Conservation (phyloP, 2,329 filamentous ascomycete species). For the Aspergillus aculeatinus region DNA sequence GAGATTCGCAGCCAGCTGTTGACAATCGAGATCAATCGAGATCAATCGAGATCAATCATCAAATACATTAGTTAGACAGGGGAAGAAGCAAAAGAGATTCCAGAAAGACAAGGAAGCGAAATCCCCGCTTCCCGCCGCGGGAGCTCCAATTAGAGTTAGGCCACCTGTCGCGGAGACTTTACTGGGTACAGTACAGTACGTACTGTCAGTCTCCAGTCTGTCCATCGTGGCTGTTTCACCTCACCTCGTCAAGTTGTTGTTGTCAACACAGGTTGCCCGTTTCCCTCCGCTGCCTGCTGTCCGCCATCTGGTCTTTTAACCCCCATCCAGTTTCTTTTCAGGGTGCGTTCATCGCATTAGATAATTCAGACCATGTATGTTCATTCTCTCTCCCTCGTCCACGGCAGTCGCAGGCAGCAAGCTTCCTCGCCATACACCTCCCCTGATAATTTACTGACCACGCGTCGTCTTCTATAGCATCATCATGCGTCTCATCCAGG, state of each 20-base stretch:
- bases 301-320: conserved; percentile 24
- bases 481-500: conserved; percentile 55
- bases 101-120: not conserved
- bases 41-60: too few relatives aligned
- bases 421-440: not conserved
- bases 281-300: conserved; percentile 26
- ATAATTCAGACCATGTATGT: conserved; percentile 20
- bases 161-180: conserved; percentile 29
- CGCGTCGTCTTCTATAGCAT: conserved; percentile 22
- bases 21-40: too few relatives aligned
- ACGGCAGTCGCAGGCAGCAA: not conserved
- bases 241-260: conserved; percentile 14
- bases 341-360: conserved; percentile 20
- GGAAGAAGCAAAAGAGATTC: not conserved
- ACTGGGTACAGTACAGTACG: not conserved
- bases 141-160: conserved; percentile 26
- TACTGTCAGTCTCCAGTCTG: conserved; percentile 2
- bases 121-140: conserved; percentile 21
- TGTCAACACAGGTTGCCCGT: conserved; percentile 16
- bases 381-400: conserved; percentile 4
- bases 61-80: too few relatives aligned
- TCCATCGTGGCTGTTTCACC: conserved; percentile 25
- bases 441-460: conserved; percentile 13
- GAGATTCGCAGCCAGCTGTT: too few relatives aligned
- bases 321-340: conserved; percentile 11